Evolutionary conservation across 805 yeast species (phyloP), one percentile per base, ranked within the genome.

Genomic region (Metschnikowia lochheadii): DNA sequence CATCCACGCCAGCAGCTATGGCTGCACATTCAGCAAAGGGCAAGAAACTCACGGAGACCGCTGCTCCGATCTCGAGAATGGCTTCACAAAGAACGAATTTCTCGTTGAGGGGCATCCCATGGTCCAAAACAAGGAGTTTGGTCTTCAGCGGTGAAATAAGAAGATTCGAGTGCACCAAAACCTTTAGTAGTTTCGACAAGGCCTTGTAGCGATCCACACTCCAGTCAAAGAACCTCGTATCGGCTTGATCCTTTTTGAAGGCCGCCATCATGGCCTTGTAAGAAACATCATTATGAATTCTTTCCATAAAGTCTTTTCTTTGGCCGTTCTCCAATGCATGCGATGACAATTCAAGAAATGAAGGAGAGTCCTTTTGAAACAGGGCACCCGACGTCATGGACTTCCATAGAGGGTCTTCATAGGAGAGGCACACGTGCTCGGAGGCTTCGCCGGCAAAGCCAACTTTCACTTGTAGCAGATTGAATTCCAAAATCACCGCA

Each of bases 381-480:
- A 8, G 26, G 18, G 15, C n/a, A 15, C 17, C n/a, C 14, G 48
- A 10, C 15, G 48, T 44, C 21, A 43, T 35, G 26, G 48, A 38
- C 43, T 40, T 47, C 61, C 61, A 58, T 14, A 49, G 8, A 11
- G 49, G 44, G 13, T 43, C 41, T 5, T 40, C 43, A 3, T 47
- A 48, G 1, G 46, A 47, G 11, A 55, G 29, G 2, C 37, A 18
- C 17, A 49, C 49, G 31, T 50, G 56, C 31, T 46, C 51, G 2
- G 42, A 18, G 10, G 55, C 18, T 26, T 58, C 62, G n/a, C 59
- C 61, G 1, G 53, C 61, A 36, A 57, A 52, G 10, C 62, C 62
- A 15, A 56, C 40, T 14, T 48, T 48, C 2, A 58, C 42, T 6
- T 41, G 45, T 15, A 43, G 47, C 10, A 36, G 31, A 18, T 44